Percentiles rank a stretch among this genome's conserved stretches.
These are phyloP conservation scores for Glonium stellatum DNA, from an alignment of 495 filamentous ascomycete species.

Conservation along the genomic window DNA sequence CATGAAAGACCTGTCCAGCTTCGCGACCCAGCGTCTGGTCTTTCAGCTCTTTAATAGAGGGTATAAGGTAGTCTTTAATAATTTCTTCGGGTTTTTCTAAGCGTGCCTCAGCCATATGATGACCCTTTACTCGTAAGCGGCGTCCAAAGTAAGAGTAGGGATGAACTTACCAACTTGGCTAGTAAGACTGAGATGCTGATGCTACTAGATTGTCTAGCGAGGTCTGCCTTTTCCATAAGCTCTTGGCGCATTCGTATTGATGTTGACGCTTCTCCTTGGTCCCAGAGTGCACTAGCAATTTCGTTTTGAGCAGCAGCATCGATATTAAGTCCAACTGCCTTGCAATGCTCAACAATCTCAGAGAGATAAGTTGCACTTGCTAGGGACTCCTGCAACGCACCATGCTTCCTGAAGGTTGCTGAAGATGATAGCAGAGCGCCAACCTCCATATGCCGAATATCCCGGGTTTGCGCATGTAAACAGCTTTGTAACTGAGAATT, in stretches of 20 bases:
- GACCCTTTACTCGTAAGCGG: slow-evolving; percentile 45
- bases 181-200: slow-evolving; percentile 57
- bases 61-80: slow-evolving; percentile 71
- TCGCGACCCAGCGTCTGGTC: slow-evolving; percentile 61
- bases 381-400: slow-evolving; percentile 75
- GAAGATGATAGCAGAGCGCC: slow-evolving; percentile 66
- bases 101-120: slow-evolving; percentile 85
- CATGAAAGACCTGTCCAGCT: slow-evolving; percentile 83
- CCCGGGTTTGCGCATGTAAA: slow-evolving; percentile 49
- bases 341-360: slow-evolving; percentile 60
- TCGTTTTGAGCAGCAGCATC: slow-evolving; percentile 69
- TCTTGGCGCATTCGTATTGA: slow-evolving; percentile 83
- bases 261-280: slow-evolving; percentile 83
- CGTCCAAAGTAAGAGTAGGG: background rate
- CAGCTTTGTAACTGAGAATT: slow-evolving; percentile 54
- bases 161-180: slow-evolving; percentile 63
- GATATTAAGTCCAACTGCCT: slow-evolving; percentile 62
- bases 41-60: slow-evolving; percentile 73
- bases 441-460: slow-evolving; percentile 66
- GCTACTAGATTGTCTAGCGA: slow-evolving; percentile 11
- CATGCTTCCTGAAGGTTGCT: slow-evolving; percentile 66
- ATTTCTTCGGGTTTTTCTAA: slow-evolving; percentile 88
- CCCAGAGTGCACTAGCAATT: slow-evolving; percentile 85
- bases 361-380: slow-evolving; percentile 74
- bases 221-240: slow-evolving; percentile 36